Conservation (phyloP, 2,329 filamentous ascomycete genomes). For the Hysterium pulicare region DNA sequence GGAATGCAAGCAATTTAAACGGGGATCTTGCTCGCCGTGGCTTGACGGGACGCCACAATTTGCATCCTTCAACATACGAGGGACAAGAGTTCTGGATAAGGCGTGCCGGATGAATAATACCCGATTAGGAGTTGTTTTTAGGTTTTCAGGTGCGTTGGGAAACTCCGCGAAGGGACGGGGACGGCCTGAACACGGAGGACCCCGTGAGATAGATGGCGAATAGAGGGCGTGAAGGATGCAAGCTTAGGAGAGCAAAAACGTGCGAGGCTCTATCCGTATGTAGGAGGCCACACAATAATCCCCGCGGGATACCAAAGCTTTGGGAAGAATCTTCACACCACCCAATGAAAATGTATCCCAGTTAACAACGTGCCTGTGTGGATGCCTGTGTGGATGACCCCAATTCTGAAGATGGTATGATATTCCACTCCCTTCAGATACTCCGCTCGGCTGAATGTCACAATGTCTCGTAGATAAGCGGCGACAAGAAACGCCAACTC, state of each 20-base stretch:
- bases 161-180: too few species aligned
- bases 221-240: background rate
- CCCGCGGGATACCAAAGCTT: constrained; percentile 14
- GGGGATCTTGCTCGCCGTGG: too few species aligned
- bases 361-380: constrained; percentile 13
- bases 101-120: too few species aligned
- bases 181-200: too few species aligned
- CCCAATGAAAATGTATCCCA: constrained; percentile 7
- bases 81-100: too few species aligned
- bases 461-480: constrained; percentile 7
- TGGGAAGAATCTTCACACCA: constrained; percentile 7
- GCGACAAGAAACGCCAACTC: too few species aligned
- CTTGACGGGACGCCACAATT: too few species aligned
- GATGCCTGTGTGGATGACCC: background rate
- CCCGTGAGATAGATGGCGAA: background rate
- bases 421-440: background rate
- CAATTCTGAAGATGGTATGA: background rate
- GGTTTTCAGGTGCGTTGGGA: constrained; percentile 7
- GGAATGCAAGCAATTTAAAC: too few species aligned
- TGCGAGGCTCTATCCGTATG: background rate
- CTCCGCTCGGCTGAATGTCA: background rate
- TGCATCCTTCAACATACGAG: too few species aligned
- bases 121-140: constrained; percentile 10
- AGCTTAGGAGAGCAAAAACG: background rate
- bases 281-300: background rate